A percentile compares a stretch with the other conserved stretches of the same genome.
Conservation (phyloP, 768 basidiomycete species). For the Kwoniella sp. region DNA sequence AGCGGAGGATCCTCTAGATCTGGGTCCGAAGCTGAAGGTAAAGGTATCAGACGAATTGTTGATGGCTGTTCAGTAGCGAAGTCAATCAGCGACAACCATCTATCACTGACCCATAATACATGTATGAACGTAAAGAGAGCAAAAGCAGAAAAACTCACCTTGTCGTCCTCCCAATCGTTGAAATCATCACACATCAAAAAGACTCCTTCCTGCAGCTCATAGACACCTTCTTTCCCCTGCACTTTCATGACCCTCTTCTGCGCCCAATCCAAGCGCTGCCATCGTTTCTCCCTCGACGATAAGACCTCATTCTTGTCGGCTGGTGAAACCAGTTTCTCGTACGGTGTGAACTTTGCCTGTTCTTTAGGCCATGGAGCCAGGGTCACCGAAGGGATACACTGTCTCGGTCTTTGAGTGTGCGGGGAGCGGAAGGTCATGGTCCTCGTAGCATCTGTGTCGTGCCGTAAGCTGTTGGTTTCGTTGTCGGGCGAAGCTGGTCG, state of each 20-base stretch:
- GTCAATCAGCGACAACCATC: background rate
- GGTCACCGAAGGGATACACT: conserved; percentile 14
- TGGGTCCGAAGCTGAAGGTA: conserved; percentile 46
- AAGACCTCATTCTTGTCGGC: conserved; percentile 34
- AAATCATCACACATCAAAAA: conserved; percentile 52
- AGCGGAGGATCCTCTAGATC: conserved; percentile 33
- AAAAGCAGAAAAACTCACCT: conserved; percentile 26
- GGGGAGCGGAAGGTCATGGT: conserved; percentile 17
- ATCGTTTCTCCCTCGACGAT: conserved; percentile 34
- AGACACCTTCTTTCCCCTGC: conserved; percentile 45
- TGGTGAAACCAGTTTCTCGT: conserved; percentile 17
- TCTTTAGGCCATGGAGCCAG: conserved; percentile 16
- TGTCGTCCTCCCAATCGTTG: conserved; percentile 26
- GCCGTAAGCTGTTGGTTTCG: background rate
- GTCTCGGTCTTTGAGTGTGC: conserved; percentile 8
- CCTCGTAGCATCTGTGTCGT: background rate
- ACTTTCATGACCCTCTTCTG: conserved; percentile 28
- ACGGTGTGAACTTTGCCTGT: conserved; percentile 5
- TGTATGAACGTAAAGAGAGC: background rate
- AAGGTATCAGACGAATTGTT: conserved; percentile 43
- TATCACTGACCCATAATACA: background rate
- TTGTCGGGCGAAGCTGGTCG: background rate
- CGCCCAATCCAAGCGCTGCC: conserved; percentile 32
- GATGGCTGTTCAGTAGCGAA: conserved; percentile 31
- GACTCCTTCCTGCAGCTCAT: conserved; percentile 54